A percentile compares a stretch with the other conserved stretches of the same genome.
Conservation (phyloP, 768 basidiomycete genomes). For the Paxillus rubicundulus region DNA sequence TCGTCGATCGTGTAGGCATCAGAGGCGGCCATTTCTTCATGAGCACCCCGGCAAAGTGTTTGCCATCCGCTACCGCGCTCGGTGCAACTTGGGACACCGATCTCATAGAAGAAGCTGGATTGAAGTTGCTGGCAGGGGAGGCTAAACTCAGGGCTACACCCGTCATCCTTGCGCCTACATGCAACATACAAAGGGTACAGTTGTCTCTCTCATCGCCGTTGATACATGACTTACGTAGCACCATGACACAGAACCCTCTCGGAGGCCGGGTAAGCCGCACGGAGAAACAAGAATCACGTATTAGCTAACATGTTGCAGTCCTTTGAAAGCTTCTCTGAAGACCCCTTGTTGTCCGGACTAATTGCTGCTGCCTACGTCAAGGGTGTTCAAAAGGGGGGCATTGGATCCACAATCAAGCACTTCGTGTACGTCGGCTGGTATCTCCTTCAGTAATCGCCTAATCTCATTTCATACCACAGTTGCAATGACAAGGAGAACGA, state of each 20-base stretch:
- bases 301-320: conserved; percentile 38
- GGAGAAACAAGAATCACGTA: background rate
- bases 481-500: conserved; percentile 84
- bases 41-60: conserved; percentile 76
- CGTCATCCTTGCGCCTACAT: conserved; percentile 74
- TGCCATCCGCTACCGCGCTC: conserved; percentile 72
- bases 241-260: conserved; percentile 52
- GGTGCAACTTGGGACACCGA: conserved; percentile 72
- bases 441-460: background rate
- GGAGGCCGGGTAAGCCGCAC: conserved; percentile 55
- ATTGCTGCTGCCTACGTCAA: conserved; percentile 72
- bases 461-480: conserved; percentile 28
- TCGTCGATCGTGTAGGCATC: conserved; percentile 33
- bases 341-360: conserved; percentile 69
- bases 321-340: conserved; percentile 80
- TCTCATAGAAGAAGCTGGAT: conserved; percentile 60
- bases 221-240: background rate
- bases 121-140: conserved; percentile 65
- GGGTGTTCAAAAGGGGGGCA: conserved; percentile 73
- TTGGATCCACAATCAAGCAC: conserved; percentile 79
- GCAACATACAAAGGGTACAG: conserved; percentile 75
- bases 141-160: conserved; percentile 69
- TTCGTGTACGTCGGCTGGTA: conserved; percentile 51
- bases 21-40: conserved; percentile 78
- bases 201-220: conserved; percentile 11